Evolutionary conservation across 106 monocot species (phyloP).

Genomic region (Triglochin maritima): DNA sequence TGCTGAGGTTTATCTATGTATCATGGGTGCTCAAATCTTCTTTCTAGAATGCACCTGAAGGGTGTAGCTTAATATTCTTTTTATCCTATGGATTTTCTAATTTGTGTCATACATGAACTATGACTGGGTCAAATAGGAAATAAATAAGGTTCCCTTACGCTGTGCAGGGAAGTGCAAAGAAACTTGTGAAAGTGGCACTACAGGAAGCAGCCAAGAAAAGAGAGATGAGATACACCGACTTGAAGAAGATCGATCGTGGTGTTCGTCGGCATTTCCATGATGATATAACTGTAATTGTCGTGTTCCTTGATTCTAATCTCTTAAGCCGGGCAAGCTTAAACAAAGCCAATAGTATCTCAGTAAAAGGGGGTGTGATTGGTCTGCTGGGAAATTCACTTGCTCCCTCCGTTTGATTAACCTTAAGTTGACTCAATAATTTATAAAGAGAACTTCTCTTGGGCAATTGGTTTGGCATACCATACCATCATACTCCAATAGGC

Average conservation of each 20-base stretch:
- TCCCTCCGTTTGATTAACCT: not conserved
- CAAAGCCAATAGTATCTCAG: conserved; percentile 4
- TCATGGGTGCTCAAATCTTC: too few species aligned
- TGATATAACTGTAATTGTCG: conserved; percentile 15
- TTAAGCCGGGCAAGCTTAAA: conserved; percentile 9
- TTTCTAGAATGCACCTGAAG: not conserved
- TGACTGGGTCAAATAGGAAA: not conserved
- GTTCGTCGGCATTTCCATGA: conserved; percentile 26
- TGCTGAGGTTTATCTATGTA: too few species aligned
- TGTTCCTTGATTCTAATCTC: conserved; percentile 15
- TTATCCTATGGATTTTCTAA: not conserved
- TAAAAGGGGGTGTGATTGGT: conserved; percentile 9
- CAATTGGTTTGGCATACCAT: too few species aligned
- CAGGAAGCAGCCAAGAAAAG: conserved; percentile 22
- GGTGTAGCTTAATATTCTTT: not conserved
- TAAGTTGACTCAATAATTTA: too few species aligned
- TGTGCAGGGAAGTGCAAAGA: conserved; percentile 18
- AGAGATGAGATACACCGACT: conserved; percentile 23
- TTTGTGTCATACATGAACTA: not conserved
- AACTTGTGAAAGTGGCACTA: conserved; percentile 11
- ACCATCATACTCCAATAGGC: too few species aligned
- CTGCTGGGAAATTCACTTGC: conserved; percentile 10
- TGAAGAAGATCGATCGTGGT: conserved; percentile 22
- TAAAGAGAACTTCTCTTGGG: too few species aligned
- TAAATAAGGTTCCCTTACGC: not conserved